Base-by-base conservation (phyloP, 2,329 filamentous ascomycete species). In the Fonsecaea multimorphosa region DNA sequence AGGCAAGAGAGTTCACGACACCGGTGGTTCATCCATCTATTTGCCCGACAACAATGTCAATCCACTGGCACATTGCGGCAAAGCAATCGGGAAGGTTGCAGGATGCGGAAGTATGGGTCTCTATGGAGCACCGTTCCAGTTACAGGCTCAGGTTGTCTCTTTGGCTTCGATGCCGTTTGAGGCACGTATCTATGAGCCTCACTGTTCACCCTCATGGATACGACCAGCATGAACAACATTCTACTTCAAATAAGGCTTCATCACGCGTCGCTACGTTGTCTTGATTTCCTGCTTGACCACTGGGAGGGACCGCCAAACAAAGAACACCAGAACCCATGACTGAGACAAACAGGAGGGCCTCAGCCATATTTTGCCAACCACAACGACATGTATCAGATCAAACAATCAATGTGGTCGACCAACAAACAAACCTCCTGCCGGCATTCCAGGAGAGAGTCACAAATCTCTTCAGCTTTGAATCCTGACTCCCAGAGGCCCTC, bases 321-420 rank as follows among this genome's bases (percentile, higher is more conserved):
- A 58, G 56, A 22, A 31, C 29, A 22, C n/a, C 29, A 19, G 24
- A 49, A 29, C 14, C 36, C 36, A 14, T 49, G 24, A 49, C 7
- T 49, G 38, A 46, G 56, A 58, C 56, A 58, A 58, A 58, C 56
- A 58, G 11, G 36, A 34, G 12, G 44, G n/a, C 19, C n/a, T 49
- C 44, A 49, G 2, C 4, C 1, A 22, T 9, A 49, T 24, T 11
- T 12, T 24, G 44, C 8, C 19, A 12, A 36, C 24, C 9, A 6
- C 54, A n/a, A 36, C 32, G 54, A 57, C 22, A 57, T 36, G 29
- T 14, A 27, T 36, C 54, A 6, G 24, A 32, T 27, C 54, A 49
- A 49, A 49, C 19, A 49, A 49, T 36, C 32, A 0, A 14, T 24
- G 5, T 49, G 44, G 38, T 49, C 44, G 19, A 32, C 16, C 27